Base-by-base conservation (phyloP, 805 yeast genomes). In the Ascoidea asiatica region DNA sequence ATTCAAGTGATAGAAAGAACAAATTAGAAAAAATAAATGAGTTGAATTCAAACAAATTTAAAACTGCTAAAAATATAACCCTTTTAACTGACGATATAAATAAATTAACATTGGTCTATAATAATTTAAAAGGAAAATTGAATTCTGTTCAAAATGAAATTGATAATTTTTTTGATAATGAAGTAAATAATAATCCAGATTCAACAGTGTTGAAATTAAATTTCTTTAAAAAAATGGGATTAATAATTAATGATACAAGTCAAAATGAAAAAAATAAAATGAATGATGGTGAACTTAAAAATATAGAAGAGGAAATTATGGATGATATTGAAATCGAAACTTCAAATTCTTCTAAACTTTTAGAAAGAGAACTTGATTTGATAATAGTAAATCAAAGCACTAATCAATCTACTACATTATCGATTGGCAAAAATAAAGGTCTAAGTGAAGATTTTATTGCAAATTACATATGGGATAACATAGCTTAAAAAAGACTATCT, bases 401-500 rank as follows among this genome's bases (percentile, higher is more conserved):
- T 3, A 48, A 48, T 37, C 35, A 46, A 7, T 37, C 42, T 15
- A 48, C 51, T 6, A 44, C 47, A 2, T 43, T 48, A 39, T 44
- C 39, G 1, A 44, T 48, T 38, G 49, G 46, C 19, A 46, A 46
- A 23, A 35, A 23, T 5, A 42, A 69, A 39, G 71, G 75, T 47
- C 75, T 78, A 49, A 75, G 82, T 53, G 79, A 78, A 47, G 80
- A 70, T 53, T 84, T 82, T 58, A 72, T 82, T 23, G 72, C 86
- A 13, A 84, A 85, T 54, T 81, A 75, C 56, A 73, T 85, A 29
- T 85, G 95, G 95, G 92, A 83, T 48, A 70, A 73, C 44, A 51
- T 75, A 50, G n/a, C n/a, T n/a, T n/a, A n/a, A n/a, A n/a, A n/a
- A n/a, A n/a, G n/a, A n/a, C n/a, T n/a, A n/a, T n/a, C n/a, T n/a